Evolutionary conservation across 345 rosid species (phyloP).

Genomic region (Camelina sativa): DNA sequence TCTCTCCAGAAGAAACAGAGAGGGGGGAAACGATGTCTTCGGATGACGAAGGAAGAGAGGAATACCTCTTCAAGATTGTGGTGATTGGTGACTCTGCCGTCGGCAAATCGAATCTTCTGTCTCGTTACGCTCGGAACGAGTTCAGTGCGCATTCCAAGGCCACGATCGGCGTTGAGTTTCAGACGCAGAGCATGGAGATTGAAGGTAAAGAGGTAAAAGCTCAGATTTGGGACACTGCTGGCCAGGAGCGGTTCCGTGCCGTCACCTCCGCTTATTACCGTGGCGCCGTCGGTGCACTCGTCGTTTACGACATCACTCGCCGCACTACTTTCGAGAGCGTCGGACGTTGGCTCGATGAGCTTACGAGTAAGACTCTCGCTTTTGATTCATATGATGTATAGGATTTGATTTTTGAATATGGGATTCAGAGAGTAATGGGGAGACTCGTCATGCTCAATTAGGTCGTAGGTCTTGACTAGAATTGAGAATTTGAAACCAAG

Average conservation of each 20-base stretch:
- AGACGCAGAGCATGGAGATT: conserved; percentile 85
- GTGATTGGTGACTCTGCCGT: conserved; percentile 93
- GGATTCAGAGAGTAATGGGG: neutral
- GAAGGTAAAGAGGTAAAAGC: conserved; percentile 92
- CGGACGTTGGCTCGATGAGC: conserved; percentile 89
- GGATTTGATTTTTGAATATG: no score
- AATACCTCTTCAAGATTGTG: conserved; percentile 83
- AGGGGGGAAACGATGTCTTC: conserved; percentile 40
- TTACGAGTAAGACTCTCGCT: conserved; percentile 55
- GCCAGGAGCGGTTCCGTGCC: conserved; percentile 91
- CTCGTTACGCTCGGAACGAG: conserved; percentile 87
- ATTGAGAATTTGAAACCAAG: no score
- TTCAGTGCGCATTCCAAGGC: conserved; percentile 87
- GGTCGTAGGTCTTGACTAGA: neutral
- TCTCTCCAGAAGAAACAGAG: neutral
- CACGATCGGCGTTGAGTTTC: conserved; percentile 94
- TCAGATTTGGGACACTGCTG: conserved; percentile 99
- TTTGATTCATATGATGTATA: neutral
- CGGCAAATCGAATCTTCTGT: conserved; percentile 81
- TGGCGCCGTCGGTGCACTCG: conserved; percentile 87
- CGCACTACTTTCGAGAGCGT: conserved; percentile 75
- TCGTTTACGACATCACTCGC: conserved; percentile 85
- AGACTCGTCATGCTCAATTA: neutral
- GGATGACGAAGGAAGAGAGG: conserved; percentile 71
- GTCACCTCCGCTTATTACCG: conserved; percentile 96